A percentile compares a stretch with the other conserved stretches of the same genome.
phyloP scores from a whole-genome alignment of 2,329 filamentous ascomycete species.

The Venturia pyrina region DNA sequence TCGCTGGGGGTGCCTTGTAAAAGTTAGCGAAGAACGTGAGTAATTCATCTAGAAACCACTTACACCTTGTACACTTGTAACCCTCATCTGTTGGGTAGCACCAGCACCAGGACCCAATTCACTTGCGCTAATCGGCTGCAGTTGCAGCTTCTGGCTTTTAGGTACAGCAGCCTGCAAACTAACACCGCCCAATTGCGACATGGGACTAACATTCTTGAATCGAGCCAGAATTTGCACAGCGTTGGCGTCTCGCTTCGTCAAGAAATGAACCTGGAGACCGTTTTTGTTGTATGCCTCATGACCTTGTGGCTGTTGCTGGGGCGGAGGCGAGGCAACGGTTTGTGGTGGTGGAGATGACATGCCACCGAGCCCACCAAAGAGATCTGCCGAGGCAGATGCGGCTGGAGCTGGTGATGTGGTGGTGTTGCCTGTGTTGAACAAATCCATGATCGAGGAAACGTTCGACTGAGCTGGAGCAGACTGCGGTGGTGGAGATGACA shows the following conservation, averaged over 20 bases:
- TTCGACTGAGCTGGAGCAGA: constrained; percentile 29
- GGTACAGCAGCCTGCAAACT: constrained; percentile 91
- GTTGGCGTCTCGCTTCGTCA: constrained; percentile 72
- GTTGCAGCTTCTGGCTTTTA: constrained; percentile 87
- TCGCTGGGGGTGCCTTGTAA: constrained; percentile 54
- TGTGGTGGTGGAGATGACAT: constrained; percentile 39
- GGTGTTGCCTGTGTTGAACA: constrained; percentile 51
- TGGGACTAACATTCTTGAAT: constrained; percentile 68
- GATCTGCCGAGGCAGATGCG: constrained; percentile 27
- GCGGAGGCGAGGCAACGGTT: constrained; percentile 27
- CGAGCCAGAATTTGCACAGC: constrained; percentile 72
- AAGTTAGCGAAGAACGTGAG: constrained; percentile 18
- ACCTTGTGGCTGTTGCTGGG: constrained; percentile 31
- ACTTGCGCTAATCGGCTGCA: constrained; percentile 77
- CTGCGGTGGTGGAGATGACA: constrained; percentile 35
- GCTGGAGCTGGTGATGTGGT: constrained; percentile 30
- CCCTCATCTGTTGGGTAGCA: constrained; percentile 83
- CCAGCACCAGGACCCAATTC: constrained; percentile 70
- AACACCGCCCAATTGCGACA: constrained; percentile 59
- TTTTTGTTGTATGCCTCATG: constrained; percentile 80
- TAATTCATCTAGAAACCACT: constrained; percentile 36
- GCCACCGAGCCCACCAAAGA: constrained; percentile 34
- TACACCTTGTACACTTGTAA: constrained; percentile 79
- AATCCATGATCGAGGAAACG: constrained; percentile 69
- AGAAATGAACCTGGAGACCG: constrained; percentile 68